phyloP scores from a whole-genome alignment of 2,329 filamentous ascomycete species.

The Colletotrichum musicola region DNA sequence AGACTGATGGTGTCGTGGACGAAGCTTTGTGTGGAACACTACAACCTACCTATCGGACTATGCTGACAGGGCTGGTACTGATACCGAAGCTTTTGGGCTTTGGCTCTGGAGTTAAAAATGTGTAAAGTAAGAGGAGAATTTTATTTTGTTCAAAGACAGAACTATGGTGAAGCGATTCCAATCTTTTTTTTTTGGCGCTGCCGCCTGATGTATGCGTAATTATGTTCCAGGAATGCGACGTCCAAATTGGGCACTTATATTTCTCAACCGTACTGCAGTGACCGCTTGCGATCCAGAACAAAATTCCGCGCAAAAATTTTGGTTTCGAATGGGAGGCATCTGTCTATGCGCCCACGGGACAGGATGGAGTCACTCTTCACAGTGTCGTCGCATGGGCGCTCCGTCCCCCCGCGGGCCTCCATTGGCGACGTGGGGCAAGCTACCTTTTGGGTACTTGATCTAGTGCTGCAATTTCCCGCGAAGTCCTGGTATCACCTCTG shows the following conservation, averaged over 20 bases:
- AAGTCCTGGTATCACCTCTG: slow-evolving; percentile 8
- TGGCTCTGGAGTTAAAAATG: slow-evolving; percentile 39
- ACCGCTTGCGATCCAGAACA: too few relatives aligned
- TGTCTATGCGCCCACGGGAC: too few relatives aligned
- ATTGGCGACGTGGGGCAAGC: slow-evolving; percentile 33
- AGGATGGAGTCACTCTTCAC: not conserved
- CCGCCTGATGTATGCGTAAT: too few relatives aligned
- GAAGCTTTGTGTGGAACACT: slow-evolving; percentile 18
- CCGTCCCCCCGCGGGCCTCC: slow-evolving; percentile 7
- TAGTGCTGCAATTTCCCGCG: not conserved
- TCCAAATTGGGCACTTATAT: too few relatives aligned
- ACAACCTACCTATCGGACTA: slow-evolving; percentile 22
- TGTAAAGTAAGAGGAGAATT: slow-evolving; percentile 38
- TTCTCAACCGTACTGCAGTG: too few relatives aligned
- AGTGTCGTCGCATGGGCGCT: slow-evolving; percentile 26
- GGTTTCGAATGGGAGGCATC: too few relatives aligned
- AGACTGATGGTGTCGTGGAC: slow-evolving; percentile 10
- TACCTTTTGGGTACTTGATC: slow-evolving; percentile 25
- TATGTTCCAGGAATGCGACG: too few relatives aligned
- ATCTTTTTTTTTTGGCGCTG: too few relatives aligned
- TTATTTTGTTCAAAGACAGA: slow-evolving; percentile 36
- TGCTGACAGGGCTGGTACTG: slow-evolving; percentile 26
- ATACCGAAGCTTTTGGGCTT: slow-evolving; percentile 36
- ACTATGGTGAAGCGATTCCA: too few relatives aligned
- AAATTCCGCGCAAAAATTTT: too few relatives aligned